Percentiles rank a stretch among this genome's conserved stretches.
These are phyloP conservation scores for Sicyos edulis DNA, from an alignment of 306 rosid genomes.

Conservation along the genomic window DNA sequence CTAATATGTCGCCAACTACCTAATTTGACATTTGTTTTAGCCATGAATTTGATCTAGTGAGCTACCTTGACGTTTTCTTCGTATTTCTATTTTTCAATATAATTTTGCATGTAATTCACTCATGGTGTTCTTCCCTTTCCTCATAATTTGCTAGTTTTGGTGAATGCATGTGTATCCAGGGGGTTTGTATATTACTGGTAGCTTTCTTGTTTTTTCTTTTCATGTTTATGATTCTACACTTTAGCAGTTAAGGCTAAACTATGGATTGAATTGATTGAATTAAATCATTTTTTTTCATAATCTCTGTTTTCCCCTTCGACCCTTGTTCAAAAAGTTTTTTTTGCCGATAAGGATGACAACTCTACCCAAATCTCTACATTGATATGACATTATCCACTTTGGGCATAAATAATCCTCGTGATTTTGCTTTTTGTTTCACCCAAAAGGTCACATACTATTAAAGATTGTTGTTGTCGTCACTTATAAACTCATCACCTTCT, in stretches of 20 bases:
- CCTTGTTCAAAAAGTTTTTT: not conserved
- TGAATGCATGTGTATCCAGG: not conserved
- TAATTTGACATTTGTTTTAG: not conserved
- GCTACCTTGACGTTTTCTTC: not conserved
- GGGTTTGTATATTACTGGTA: too few relatives aligned
- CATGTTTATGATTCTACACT: not conserved
- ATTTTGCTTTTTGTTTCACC: too few relatives aligned
- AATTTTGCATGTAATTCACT: not conserved
- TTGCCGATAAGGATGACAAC: too few relatives aligned
- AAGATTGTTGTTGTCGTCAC: too few relatives aligned
- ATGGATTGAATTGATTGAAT: not conserved
- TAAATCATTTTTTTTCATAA: not conserved
- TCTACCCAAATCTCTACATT: too few relatives aligned
- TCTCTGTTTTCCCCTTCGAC: not conserved
- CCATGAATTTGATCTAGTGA: constrained; percentile 3
- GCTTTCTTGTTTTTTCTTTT: too few relatives aligned
- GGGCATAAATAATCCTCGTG: too few relatives aligned
- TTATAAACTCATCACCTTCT: too few relatives aligned
- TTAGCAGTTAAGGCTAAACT: not conserved
- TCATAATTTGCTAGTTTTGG: not conserved
- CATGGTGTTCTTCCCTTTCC: not conserved
- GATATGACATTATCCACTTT: too few relatives aligned
- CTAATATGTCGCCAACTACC: not conserved
- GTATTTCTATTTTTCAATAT: not conserved
- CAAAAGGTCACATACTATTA: too few relatives aligned